Evolutionary conservation across 805 yeast genomes (phyloP), one percentile per base, ranked within the genome.

Genomic region (Priceomyces castillae): DNA sequence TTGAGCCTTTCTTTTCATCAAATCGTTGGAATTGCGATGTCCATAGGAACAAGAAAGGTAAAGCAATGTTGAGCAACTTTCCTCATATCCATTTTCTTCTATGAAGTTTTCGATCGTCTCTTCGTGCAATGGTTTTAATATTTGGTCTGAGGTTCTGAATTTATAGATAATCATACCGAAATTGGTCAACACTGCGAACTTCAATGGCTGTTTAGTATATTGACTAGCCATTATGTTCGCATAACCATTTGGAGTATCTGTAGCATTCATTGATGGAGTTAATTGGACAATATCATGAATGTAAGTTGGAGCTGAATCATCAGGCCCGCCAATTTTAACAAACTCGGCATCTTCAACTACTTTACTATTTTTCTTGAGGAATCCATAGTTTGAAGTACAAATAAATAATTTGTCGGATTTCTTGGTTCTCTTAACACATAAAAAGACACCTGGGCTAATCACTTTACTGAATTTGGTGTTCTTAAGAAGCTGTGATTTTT

Each of bases 201-300:
- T 81, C 37, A 86, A 75, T 0, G 87, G 81, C 15, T 74, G 71
- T 15, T 77, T 64, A 14, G 82, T 77, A 57, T 88, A 92, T 55
- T 90, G 97, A 5, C 92, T 82, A 1, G 97, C 95, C 62, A 87
- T 81, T 46, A 82, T 82, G 59, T 92, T 90, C 7, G 89, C 87
- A 58, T 82, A 88, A 2, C 97, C 96, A 52, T 73, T 79, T 16
- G 96, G 95, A 36, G 79, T 79, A 34, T 78, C 66, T 0, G 92
- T 77, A 1, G 95, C 88, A 56, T 79, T 77, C 73, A 84, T 84
- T 2, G 82, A 68, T 12, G 86, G 81, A 0, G 92, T 78, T 35
- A 87, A 57, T 48, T 84, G 86, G 14, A 81, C 78, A 48, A 90
- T 82, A 39, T 86, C 87, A 54, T 83, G 90, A 19, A 90, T 81